A percentile compares a stretch with the other conserved stretches of the same genome.
Conservation (phyloP, 2,329 filamentous ascomycete genomes). For the Cucurbitaria berberidis region DNA sequence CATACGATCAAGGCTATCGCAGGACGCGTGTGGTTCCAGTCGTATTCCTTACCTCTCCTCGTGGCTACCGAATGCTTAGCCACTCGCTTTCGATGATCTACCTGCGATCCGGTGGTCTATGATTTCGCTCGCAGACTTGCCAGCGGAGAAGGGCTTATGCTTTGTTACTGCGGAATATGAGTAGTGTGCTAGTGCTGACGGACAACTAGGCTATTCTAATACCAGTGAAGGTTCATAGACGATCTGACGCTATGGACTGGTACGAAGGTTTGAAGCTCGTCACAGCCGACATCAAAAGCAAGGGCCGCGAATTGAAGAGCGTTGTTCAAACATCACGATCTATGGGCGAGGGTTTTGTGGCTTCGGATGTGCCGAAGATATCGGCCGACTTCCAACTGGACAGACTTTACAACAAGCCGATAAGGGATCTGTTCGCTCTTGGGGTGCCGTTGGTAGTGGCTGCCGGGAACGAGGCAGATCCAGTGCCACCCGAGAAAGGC, state of each 20-base stretch:
- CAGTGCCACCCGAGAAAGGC: background rate
- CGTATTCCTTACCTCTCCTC: background rate
- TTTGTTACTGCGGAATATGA: background rate
- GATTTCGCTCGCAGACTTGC: background rate
- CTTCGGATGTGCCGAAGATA: background rate
- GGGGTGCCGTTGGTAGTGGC: background rate
- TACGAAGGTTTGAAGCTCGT: constrained; percentile 1
- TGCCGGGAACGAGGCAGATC: background rate
- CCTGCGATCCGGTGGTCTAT: background rate
- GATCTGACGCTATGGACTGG: background rate
- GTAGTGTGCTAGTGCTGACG: constrained; percentile 1
- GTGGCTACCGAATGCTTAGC: constrained; percentile 2
- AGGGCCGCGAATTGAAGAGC: constrained; percentile 1
- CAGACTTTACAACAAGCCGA: background rate
- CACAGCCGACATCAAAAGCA: background rate
- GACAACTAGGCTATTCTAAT: background rate
- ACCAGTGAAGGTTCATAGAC: background rate
- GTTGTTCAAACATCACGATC: constrained; percentile 2
- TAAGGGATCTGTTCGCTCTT: background rate
- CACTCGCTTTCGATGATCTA: constrained; percentile 1
- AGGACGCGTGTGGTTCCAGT: background rate
- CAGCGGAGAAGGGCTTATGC: background rate
- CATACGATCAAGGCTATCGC: background rate
- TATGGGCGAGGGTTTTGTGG: background rate
- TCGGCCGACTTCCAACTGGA: background rate